Base-by-base conservation (phyloP, 1,139 yeast genomes). In the Taiozyma sp. region DNA sequence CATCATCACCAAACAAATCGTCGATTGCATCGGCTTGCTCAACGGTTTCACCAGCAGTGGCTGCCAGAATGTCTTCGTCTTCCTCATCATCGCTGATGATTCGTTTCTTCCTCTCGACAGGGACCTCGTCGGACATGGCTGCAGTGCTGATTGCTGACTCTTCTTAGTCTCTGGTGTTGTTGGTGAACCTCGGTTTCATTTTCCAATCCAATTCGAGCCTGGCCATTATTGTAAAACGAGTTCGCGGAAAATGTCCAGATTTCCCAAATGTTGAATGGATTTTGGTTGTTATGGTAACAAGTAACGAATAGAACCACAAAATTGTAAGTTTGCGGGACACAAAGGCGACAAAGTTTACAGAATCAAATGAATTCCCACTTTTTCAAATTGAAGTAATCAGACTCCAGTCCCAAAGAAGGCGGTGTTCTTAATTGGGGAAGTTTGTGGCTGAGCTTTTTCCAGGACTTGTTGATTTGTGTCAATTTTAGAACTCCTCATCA, bases 81-180 rank as follows among this genome's bases (percentile, higher is more conserved):
- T 46, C 52, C 39, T 46, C 53, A 46, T 45, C 59, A 57, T 46
- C 53, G 52, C 41, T 56, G 51, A 49, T 57, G 57, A 34, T 55
- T 45, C 52, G 56, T 54, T 49, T 64, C 65, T 46, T 57, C 60
- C 53, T 54, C n/a, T 48, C 41, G 8, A 38, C 23, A 23, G 43
- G 60, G n/a, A 19, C 47, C 4, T 23, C 14, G 28, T 40, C 30
- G 16, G 43, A 40, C 43, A 40, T 40, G 22, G 19, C 29, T 40
- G 43, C 19, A n/a, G 23, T 19, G 36, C 14, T 32, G 36, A 32
- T 32, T 6, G 10, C 14, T 32, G 36, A n/a, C 19, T n/a, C 7
- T n/a, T 32, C 2, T 32, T 8, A 30, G n/a, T 30, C 6, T 30
- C 34, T 13, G n/a, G n/a, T 36, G 27, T 38, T 38, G 41, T 38